Base-by-base conservation (phyloP, 179 eudicot genomes). In the Pouteria campechiana region DNA sequence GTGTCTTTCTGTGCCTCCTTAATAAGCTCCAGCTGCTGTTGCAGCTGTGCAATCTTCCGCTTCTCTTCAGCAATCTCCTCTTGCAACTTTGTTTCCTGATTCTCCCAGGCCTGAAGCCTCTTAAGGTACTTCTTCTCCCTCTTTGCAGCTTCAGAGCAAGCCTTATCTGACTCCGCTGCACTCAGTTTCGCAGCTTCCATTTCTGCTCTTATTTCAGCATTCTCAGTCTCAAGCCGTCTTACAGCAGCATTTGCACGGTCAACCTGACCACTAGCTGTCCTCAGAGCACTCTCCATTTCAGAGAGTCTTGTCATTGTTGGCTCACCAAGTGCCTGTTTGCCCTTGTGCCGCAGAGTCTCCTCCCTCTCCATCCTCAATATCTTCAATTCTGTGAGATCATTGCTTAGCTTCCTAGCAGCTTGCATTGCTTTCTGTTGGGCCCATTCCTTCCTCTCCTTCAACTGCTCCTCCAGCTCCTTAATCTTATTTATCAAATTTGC, bases 341-440 rank as follows among this genome's bases (percentile, higher is more conserved):
- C 98, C 64, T 90, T 82, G 55, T 82, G 86, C 27, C 75, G 63
- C 46, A 76, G 98, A 22, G 78, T 86, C 69, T 90, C 98, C 56
- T 90, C 96, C 51, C 84, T 86, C 63, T 90, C 98, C 68, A 80
- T 73, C 64, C 94, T 82, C 52, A 90, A 52, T 57, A 69, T 64
- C 75, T 90, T 86, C 25, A 90, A 76, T 48, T 90, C 90, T 0
- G 84, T 75, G 9, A 90, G 57, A 69, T 90, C 98, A 54, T 59
- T 64, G 44, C 92, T 76, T 17, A 90, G 79, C 67, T 86, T 90
- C 52, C 77, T 72, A 27, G 98, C 96, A 54, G 98, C 98, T 63
- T 86, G 96, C 90, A 90, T 69, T 25, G 98, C 98, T 66, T 85
- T 89, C 75, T 89, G 79, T 36, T 89, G 97, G 19, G 97, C 97